Evolutionary conservation across 129 eudicot genomes (phyloP).

Genomic region (Artemisia argyi): DNA sequence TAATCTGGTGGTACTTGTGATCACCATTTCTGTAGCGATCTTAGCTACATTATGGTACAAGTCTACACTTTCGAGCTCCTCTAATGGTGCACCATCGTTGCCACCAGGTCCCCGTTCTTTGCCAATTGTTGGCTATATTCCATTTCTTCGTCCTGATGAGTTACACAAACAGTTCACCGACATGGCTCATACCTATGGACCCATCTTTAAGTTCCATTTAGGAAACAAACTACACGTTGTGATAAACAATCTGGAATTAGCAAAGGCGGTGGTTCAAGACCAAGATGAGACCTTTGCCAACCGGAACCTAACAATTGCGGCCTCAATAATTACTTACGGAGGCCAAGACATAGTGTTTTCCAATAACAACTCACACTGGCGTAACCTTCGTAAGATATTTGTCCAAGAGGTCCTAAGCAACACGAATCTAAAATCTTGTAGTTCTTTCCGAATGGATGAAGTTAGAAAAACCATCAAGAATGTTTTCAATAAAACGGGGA

Average conservation of each 20-base stretch:
- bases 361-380: not conserved
- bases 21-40: not conserved
- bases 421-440: not conserved
- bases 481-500: too few relatives aligned
- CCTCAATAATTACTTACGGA: not conserved
- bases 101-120: not conserved
- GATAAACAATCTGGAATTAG: not conserved
- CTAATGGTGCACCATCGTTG: not conserved
- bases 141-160: not conserved
- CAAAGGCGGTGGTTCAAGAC: not conserved
- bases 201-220: not conserved
- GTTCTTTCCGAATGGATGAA: constrained; percentile 1
- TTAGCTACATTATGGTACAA: not conserved
- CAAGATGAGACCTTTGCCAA: not conserved
- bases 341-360: not conserved
- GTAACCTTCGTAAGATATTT: too few relatives aligned
- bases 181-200: not conserved
- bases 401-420: not conserved
- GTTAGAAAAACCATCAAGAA: not conserved
- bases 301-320: not conserved
- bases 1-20: not conserved
- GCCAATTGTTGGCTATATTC: not conserved
- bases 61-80: not conserved
- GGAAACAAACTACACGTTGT: not conserved
- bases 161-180: not conserved